Evolutionary conservation across 2,329 filamentous ascomycete genomes (phyloP).

Genomic region (Gaeumannomyces sp.): DNA sequence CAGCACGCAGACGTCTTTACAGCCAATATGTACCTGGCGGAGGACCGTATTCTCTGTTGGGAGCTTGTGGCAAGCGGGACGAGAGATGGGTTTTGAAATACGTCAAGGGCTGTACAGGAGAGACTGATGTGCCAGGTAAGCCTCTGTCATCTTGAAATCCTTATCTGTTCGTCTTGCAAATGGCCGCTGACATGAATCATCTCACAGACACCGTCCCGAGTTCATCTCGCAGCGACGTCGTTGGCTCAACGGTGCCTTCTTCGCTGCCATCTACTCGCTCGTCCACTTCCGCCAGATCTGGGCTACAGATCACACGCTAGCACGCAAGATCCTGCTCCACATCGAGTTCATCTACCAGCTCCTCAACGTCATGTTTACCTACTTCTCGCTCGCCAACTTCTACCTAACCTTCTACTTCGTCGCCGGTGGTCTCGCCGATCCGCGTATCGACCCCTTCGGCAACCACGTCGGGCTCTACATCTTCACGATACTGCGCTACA

Average conservation of each 20-base stretch:
- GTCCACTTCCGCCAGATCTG: slow-evolving; percentile 93
- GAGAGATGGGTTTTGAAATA: slow-evolving; percentile 98
- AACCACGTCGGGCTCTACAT: slow-evolving; percentile 78
- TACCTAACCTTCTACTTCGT: slow-evolving; percentile 99
- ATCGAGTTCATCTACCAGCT: slow-evolving; percentile 96
- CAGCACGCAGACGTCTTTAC: slow-evolving; percentile 65
- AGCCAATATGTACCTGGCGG: slow-evolving; percentile 89
- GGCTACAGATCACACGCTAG: slow-evolving; percentile 82
- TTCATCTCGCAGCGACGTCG: slow-evolving; percentile 94
- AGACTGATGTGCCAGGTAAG: slow-evolving; percentile 94
- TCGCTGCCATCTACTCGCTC: slow-evolving; percentile 94
- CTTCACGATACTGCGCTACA: slow-evolving; percentile 81
- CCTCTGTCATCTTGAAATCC: slow-evolving; percentile 15
- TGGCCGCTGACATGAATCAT: not conserved
- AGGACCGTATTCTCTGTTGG: slow-evolving; percentile 87
- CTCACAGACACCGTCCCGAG: slow-evolving; percentile 75
- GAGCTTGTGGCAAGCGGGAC: slow-evolving; percentile 92
- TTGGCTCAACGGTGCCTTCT: slow-evolving; percentile 98
- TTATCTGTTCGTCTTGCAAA: not conserved
- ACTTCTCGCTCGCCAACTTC: slow-evolving; percentile 97
- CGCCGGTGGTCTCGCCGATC: slow-evolving; percentile 79
- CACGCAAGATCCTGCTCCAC: slow-evolving; percentile 85
- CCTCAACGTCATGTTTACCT: slow-evolving; percentile 88
- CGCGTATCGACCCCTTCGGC: slow-evolving; percentile 80
- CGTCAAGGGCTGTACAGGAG: slow-evolving; percentile 91